These are phyloP conservation scores for Termitomyces sp. DNA, from an alignment of 768 basidiomycete species.

Conservation along the genomic window DNA sequence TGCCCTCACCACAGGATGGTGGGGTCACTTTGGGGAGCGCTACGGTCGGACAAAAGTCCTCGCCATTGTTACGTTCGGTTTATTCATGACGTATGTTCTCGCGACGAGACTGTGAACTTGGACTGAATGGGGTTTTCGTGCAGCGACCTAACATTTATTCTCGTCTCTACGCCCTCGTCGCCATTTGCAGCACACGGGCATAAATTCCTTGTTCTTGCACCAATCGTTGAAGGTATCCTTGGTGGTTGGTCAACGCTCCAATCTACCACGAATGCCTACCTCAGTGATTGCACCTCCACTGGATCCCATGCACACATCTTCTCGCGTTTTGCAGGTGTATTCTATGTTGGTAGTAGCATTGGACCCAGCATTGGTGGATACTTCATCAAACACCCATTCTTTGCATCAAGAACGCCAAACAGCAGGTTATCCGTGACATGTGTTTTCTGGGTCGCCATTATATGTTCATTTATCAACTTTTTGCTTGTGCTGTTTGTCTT, in stretches of 20 bases:
- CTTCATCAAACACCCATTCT: slow-evolving; percentile 36
- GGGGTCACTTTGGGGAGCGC: slow-evolving; percentile 80
- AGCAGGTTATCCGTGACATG: slow-evolving; percentile 30
- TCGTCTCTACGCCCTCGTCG: slow-evolving; percentile 68
- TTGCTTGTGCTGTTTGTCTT: slow-evolving; percentile 66
- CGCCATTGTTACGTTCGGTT: slow-evolving; percentile 62
- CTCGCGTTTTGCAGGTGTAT: slow-evolving; percentile 71
- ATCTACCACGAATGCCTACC: slow-evolving; percentile 73
- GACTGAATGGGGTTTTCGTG: background rate
- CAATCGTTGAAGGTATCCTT: slow-evolving; percentile 75
- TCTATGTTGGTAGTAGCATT: slow-evolving; percentile 69
- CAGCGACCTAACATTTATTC: slow-evolving; percentile 81
- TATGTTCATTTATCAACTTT: slow-evolving; percentile 45
- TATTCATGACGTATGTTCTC: slow-evolving; percentile 31
- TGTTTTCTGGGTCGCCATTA: slow-evolving; percentile 44
- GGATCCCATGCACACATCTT: slow-evolving; percentile 74
- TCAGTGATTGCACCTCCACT: slow-evolving; percentile 81
- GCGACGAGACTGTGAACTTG: background rate
- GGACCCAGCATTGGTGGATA: slow-evolving; percentile 74
- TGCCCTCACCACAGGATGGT: slow-evolving; percentile 84
- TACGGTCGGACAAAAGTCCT: slow-evolving; percentile 77
- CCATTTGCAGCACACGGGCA: slow-evolving; percentile 63
- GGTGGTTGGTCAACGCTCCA: slow-evolving; percentile 81
- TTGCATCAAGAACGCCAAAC: slow-evolving; percentile 5
- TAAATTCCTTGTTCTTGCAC: slow-evolving; percentile 72